Base-by-base conservation (phyloP, 352 stramenopile genomes). In the Phytophthora uliginosa region DNA sequence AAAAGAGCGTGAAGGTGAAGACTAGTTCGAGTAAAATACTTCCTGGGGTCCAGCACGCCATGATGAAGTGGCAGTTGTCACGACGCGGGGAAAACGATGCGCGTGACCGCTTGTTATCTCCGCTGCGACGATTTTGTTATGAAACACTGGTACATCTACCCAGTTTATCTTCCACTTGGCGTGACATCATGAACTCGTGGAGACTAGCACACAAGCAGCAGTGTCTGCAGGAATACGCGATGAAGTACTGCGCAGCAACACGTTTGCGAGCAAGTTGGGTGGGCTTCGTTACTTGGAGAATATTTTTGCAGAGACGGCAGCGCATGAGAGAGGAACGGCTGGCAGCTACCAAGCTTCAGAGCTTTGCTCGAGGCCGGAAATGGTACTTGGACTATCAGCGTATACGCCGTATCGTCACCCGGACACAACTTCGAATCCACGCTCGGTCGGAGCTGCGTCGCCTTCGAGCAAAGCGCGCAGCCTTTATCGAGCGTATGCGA, bases 261-360 rank as follows among this genome's bases (percentile, higher is more conserved):
- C 78, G 86, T 7, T 62, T 92, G 8, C 79, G 71, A 45, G 74
- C 84, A 18, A 69, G 69, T 13, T 91, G 81, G 79, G 71, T 77
- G n/a, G 54, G 71, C 4, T 74, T 75, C 12, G 4, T 66, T 17
- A 45, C 71, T n/a, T 78, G 71, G 71, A 50, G 60, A 12, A 61
- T 59, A 26, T 78, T 62, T 45, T 59, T 67, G 10, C 50, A 34
- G 24, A 52, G 26, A 22, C 71, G 66, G 26, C 64, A 82, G 33
- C 74, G 68, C 0, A 76, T 89, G 61, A 88, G 77, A 42, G 67
- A 70, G 3, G 69, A 91, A 34, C 83, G 86, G 1, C 54, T 63
- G 10, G 76, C 84, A 10, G 82, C 82, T 2, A 81, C 66, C 5
- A 81, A 70, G 38, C 62, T 94, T 13, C 84, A 94, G 66, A 89